Base-by-base conservation (phyloP, 352 stramenopile genomes). In the Thalassiosira mediterranea region DNA sequence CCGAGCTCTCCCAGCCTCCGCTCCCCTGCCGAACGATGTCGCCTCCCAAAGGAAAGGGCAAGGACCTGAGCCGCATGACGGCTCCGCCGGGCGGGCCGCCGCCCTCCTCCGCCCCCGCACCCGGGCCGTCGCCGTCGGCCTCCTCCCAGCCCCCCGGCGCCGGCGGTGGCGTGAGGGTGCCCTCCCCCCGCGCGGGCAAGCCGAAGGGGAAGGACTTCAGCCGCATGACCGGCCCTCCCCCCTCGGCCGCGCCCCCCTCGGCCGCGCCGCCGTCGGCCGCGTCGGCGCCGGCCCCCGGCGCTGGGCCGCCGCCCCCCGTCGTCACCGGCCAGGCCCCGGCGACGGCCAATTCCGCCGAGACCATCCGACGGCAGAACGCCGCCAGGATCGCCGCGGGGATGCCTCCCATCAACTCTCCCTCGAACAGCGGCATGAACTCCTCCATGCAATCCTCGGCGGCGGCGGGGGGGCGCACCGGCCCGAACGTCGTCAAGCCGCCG, bases 171-270 rank as follows among this genome's bases (percentile, higher is more conserved):
- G 57, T 3, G 49, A 21, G 11, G 3, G 8, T 8, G 1, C 49
- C 63, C 4, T 54, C 48, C 21, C 46, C 38, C 13, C 25, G 49
- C 1, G 34, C 21, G 21, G 62, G 70, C 0, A 79, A 72, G 58
- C 70, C 70, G 8, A 81, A 81, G 29, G 72, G 72, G 4, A 81
- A 81, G 31, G 72, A 81, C 64, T 86, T 89, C 46, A 69, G 59
- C 44, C 62, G 78, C 17, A 81, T 81, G 72, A 42, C 60, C 32
- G 68, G 68, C 2, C 37, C 46, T 23, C 42, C 44, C 15, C 31
- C 66, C 13, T 13, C 48, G 26, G 11, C 23, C 1, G n/a, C 21
- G 11, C 26, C 23, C 59, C 31, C n/a, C 23, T 56, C 8, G 2
- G 26, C 62, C 5, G 42, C n/a, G 44, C 28, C 46, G 13, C 8